A percentile compares a stretch with the other conserved stretches of the same genome.
Evolutionary conservation across 257 asterid species (phyloP).

Genomic region (Prunella vulgaris): DNA sequence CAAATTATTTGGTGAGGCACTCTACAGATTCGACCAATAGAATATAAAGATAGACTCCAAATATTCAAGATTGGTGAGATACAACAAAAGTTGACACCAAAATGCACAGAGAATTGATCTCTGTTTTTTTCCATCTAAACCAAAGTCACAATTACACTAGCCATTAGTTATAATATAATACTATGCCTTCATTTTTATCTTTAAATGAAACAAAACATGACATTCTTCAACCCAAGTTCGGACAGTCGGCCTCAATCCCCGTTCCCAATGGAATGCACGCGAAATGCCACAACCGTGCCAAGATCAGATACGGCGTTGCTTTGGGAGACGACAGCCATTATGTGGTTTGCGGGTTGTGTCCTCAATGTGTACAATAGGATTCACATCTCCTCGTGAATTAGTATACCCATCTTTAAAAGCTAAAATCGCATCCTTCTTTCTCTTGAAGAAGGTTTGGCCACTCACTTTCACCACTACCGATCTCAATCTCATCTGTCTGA

Average conservation of each 20-base stretch:
- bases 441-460: conserved; percentile 66
- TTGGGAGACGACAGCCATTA: conserved; percentile 80
- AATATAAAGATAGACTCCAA: not conserved
- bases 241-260: conserved; percentile 43
- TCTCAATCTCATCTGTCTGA: conserved; percentile 55
- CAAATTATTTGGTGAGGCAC: not conserved
- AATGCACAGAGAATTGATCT: not conserved
- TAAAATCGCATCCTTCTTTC: conserved; percentile 68
- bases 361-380: conserved; percentile 74
- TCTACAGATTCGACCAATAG: not conserved
- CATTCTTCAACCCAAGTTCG: conserved; percentile 27
- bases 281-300: conserved; percentile 10
- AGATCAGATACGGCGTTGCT: conserved; percentile 66
- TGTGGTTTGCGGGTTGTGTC: conserved; percentile 85
- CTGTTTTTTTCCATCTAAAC: conserved; percentile 12
- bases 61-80: conserved; percentile 6
- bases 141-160: conserved; percentile 10
- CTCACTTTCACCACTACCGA: conserved; percentile 85
- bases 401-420: conserved; percentile 81
- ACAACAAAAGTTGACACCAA: conserved; percentile 12
- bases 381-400: conserved; percentile 54
- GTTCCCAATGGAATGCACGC: conserved; percentile 13
- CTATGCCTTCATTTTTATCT: conserved; percentile 10
- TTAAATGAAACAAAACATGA: conserved; percentile 12
- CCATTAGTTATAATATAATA: not conserved